Conservation (phyloP, 73 alveolate genomes). For the Blepharisma japonicum region DNA sequence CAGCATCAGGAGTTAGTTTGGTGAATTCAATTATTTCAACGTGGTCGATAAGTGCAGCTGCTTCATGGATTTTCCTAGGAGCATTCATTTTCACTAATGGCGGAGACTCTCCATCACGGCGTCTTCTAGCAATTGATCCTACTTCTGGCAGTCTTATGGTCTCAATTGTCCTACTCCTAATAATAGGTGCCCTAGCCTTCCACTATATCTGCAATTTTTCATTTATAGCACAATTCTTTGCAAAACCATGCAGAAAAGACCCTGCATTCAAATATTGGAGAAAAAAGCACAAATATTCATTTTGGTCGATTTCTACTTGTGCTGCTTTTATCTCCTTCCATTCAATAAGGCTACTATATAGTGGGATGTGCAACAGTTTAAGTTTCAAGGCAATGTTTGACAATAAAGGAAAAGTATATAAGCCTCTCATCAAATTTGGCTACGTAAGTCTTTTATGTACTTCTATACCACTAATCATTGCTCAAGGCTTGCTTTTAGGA, state of each 20-base stretch:
- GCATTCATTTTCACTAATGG: not conserved
- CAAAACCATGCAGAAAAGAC: constrained; percentile 5
- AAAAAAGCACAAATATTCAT: not conserved
- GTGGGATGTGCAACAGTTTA: constrained; percentile 12
- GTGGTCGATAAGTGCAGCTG: constrained; percentile 24
- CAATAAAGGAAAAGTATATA: not conserved
- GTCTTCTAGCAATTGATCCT: not conserved
- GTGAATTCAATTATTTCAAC: constrained; percentile 3
- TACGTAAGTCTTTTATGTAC: constrained; percentile 12
- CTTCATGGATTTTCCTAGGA: constrained; percentile 24
- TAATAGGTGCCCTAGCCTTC: not conserved
- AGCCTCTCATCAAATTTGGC: not conserved
- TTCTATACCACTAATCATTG: not conserved
- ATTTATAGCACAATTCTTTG: not conserved
- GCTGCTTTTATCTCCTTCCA: not conserved
- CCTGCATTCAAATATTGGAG: constrained; percentile 5
- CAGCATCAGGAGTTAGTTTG: constrained; percentile 10
- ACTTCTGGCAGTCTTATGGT: not conserved
- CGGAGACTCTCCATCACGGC: not conserved
- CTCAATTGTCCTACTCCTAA: not conserved
- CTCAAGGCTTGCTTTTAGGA: not conserved
- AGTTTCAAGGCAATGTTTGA: constrained; percentile 9
- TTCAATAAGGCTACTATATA: not conserved
- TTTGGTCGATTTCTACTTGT: not conserved
- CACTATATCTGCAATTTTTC: not conserved